These are phyloP conservation scores for Oryza brachyantha DNA, from an alignment of 176 grass and related monocot genomes.

Conservation along the genomic window DNA sequence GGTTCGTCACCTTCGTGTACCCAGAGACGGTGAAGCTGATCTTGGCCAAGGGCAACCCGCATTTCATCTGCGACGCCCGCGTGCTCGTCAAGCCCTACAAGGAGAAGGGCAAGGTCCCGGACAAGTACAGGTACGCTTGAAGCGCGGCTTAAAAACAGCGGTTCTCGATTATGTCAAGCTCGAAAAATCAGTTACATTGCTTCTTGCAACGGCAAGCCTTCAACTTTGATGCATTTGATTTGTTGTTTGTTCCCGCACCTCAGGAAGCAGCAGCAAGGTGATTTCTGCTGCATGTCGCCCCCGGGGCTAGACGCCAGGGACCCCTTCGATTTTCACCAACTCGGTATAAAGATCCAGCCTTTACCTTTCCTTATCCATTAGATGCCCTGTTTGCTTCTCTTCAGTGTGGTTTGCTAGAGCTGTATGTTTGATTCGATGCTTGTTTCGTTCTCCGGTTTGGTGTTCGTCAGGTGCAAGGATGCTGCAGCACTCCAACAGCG, in stretches of 20 bases:
- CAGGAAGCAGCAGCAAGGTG: constrained; percentile 70
- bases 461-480: constrained; percentile 60
- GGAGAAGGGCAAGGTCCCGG: constrained; percentile 95
- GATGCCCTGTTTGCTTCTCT: background rate
- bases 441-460: background rate
- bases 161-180: background rate
- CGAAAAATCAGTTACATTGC: background rate
- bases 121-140: constrained; percentile 71
- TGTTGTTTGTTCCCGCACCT: background rate
- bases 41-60: constrained; percentile 88
- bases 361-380: background rate
- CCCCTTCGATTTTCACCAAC: constrained; percentile 74
- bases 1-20: constrained; percentile 27
- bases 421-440: background rate
- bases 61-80: constrained; percentile 92
- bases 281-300: constrained; percentile 64
- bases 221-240: background rate
- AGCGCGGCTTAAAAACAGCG: background rate
- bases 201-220: background rate
- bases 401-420: background rate
- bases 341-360: constrained; percentile 42
- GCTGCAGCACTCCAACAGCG: constrained; percentile 66
- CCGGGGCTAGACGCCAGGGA: constrained; percentile 58
- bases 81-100: constrained; percentile 96
- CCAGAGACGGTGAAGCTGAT: constrained; percentile 93